Conservation (phyloP, 2,329 filamentous ascomycete genomes). For the Trichoderma aggressivum region DNA sequence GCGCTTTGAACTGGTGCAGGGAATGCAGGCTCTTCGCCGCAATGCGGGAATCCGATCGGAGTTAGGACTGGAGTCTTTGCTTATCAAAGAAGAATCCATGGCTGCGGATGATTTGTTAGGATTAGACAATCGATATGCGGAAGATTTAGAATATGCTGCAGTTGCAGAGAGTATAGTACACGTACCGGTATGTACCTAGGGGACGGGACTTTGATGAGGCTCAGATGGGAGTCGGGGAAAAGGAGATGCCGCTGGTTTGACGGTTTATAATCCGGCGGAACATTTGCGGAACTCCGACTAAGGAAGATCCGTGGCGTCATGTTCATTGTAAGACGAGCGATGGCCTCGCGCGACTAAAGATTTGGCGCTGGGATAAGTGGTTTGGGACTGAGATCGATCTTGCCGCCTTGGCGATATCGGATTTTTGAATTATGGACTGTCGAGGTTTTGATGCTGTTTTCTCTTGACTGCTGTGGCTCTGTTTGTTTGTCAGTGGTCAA, state of each 20-base stretch:
- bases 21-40: constrained; percentile 31
- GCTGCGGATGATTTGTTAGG: neutral
- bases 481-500: neutral
- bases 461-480: neutral
- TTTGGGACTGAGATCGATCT: neutral
- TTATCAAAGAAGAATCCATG: neutral
- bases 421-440: neutral
- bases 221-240: neutral
- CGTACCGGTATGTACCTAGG: neutral
- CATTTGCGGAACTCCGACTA: constrained; percentile 18
- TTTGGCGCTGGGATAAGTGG: neutral
- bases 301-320: neutral
- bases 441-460: neutral
- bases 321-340: neutral
- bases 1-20: constrained; percentile 37
- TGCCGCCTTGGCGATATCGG: neutral
- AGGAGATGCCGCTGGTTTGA: neutral
- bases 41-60: neutral
- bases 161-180: neutral
- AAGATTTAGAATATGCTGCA: neutral
- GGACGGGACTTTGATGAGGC: neutral
- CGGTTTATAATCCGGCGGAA: constrained; percentile 19
- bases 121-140: neutral
- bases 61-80: neutral
- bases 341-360: neutral